Evolutionary conservation across 345 rosid genomes (phyloP).

Genomic region (Psidium friedrichsthalianum): DNA sequence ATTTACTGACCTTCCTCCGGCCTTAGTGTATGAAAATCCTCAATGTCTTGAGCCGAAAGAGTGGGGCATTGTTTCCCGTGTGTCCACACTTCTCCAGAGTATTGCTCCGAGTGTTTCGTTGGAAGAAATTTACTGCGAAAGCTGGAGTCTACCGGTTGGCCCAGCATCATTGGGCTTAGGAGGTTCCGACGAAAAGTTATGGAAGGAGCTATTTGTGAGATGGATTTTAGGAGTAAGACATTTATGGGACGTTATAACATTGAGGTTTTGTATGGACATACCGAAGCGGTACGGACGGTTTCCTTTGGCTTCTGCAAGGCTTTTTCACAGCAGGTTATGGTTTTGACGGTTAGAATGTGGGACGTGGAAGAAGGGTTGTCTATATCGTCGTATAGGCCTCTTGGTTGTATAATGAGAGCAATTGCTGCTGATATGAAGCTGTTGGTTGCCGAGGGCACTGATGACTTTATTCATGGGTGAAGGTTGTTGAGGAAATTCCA

Average conservation of each 20-base stretch:
- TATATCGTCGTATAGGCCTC: constrained; percentile 59
- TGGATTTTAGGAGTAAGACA: constrained; percentile 72
- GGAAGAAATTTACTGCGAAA: constrained; percentile 78
- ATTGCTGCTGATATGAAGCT: constrained; percentile 68
- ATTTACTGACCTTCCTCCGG: constrained; percentile 76
- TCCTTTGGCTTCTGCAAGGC: constrained; percentile 75
- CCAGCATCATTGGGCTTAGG: constrained; percentile 12
- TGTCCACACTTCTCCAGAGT: constrained; percentile 50
- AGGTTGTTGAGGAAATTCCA: constrained; percentile 42
- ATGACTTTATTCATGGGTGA: constrained; percentile 91
- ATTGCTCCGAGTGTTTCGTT: constrained; percentile 77
- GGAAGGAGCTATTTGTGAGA: constrained; percentile 86
- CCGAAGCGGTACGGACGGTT: constrained; percentile 71
- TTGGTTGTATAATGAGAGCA: constrained; percentile 84
- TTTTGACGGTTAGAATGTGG: constrained; percentile 72
- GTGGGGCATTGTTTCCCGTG: constrained; percentile 79
- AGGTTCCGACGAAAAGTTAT: constrained; percentile 44
- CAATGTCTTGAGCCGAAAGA: constrained; percentile 75
- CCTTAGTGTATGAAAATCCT: constrained; percentile 72
- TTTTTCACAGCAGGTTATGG: constrained; percentile 86
- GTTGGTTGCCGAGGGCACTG: constrained; percentile 83
- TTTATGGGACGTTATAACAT: constrained; percentile 59
- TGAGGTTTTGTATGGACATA: constrained; percentile 75
- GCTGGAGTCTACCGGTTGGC: constrained; percentile 67
- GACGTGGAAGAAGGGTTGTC: constrained; percentile 68